phyloP scores from a whole-genome alignment of 768 basidiomycete genomes.

The Collybia nuda region DNA sequence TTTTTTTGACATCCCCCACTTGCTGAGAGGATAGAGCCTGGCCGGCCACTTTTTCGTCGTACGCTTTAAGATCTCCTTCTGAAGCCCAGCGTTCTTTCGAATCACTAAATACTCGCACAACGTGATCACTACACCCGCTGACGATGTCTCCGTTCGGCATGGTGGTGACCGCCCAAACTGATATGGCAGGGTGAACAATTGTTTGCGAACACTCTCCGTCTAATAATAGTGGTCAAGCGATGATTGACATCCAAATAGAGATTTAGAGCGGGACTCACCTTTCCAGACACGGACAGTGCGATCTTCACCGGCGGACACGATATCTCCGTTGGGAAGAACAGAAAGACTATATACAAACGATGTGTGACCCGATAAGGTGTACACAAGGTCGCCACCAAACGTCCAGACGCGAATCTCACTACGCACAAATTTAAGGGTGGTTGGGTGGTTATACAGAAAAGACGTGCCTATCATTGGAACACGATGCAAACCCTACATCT shows the following conservation, averaged over 20 bases:
- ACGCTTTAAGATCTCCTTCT: slow-evolving; percentile 59
- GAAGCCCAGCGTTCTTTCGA: slow-evolving; percentile 73
- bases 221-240: slow-evolving; percentile 22
- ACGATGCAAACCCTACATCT: slow-evolving; percentile 92
- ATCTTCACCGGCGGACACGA: slow-evolving; percentile 94
- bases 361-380: slow-evolving; percentile 89
- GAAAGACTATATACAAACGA: slow-evolving; percentile 94
- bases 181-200: slow-evolving; percentile 91
- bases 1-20: slow-evolving; percentile 90
- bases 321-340: slow-evolving; percentile 75
- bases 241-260: background rate
- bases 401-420: slow-evolving; percentile 96
- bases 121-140: slow-evolving; percentile 86
- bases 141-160: slow-evolving; percentile 92
- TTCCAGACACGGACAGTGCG: slow-evolving; percentile 90
- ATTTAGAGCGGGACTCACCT: slow-evolving; percentile 43
- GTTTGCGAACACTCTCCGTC: slow-evolving; percentile 90
- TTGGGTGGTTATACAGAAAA: slow-evolving; percentile 1
- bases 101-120: slow-evolving; percentile 83
- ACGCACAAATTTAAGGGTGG: background rate
- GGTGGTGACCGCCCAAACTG: slow-evolving; percentile 92
- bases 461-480: slow-evolving; percentile 86
- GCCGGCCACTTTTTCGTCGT: slow-evolving; percentile 73
- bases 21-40: slow-evolving; percentile 84
- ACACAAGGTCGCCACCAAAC: slow-evolving; percentile 72